These are phyloP conservation scores for Claviceps citrina DNA, from an alignment of 2,329 filamentous ascomycete species.

Conservation along the genomic window DNA sequence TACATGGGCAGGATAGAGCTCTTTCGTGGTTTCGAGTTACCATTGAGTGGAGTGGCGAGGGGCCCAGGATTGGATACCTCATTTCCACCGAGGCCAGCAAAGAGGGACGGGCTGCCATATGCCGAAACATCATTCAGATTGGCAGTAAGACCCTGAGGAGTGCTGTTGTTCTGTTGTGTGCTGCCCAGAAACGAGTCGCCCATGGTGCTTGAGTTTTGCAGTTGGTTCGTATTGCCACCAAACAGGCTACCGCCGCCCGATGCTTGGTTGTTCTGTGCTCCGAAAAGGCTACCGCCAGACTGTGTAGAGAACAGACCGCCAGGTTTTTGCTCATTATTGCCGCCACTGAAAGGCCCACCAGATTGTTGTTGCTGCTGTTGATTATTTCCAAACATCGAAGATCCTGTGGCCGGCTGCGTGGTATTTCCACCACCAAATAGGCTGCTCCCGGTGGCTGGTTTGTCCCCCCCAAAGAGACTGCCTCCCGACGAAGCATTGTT, in stretches of 20 bases:
- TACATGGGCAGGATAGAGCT: conserved; percentile 70
- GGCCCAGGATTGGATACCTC: conserved; percentile 65
- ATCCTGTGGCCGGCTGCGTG: conserved; percentile 20
- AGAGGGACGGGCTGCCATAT: conserved; percentile 78
- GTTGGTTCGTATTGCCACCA: conserved; percentile 29
- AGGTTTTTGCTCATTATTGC: conserved; percentile 24
- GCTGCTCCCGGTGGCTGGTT: conserved; percentile 21
- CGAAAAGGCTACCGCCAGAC: conserved; percentile 38
- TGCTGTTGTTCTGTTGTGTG: conserved; percentile 31
- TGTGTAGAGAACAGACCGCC: conserved; percentile 38
- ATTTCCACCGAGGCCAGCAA: conserved; percentile 52
- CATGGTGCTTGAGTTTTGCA: conserved; percentile 30
- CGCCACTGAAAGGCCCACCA: conserved; percentile 34
- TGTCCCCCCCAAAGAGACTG: conserved; percentile 25
- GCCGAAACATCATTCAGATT: conserved; percentile 74
- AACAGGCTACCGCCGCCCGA: conserved; percentile 29
- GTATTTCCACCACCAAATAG: conserved; percentile 25
- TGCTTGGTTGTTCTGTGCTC: conserved; percentile 29
- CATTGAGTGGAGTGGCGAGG: conserved; percentile 74
- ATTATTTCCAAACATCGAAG: conserved; percentile 32
- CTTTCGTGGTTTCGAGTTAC: conserved; percentile 59
- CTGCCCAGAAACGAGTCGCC: conserved; percentile 45
- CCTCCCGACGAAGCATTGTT: conserved; percentile 18
- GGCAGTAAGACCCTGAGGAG: conserved; percentile 55
- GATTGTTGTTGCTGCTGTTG: conserved; percentile 19